Conservation (phyloP, 495 filamentous ascomycete genomes). For the Elaphomyces granulatus region DNA sequence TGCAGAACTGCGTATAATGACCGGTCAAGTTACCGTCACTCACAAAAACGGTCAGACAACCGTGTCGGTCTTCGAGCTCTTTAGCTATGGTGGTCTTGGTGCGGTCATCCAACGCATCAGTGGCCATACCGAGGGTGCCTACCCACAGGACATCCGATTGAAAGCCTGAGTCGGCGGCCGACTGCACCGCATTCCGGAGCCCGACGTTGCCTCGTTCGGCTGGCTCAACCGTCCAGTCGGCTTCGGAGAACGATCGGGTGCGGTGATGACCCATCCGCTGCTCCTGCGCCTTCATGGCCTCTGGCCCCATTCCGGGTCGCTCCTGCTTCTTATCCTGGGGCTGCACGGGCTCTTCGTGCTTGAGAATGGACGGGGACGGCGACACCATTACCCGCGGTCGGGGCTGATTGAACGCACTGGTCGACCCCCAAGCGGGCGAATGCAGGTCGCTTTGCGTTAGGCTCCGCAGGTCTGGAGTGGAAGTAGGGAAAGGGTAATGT, state of each 20-base stretch:
- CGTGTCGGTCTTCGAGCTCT: slow-evolving; percentile 55
- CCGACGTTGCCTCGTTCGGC: slow-evolving; percentile 81
- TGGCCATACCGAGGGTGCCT: slow-evolving; percentile 79
- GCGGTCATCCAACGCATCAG: slow-evolving; percentile 54
- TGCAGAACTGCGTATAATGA: slow-evolving; percentile 81
- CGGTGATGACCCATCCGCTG: slow-evolving; percentile 19
- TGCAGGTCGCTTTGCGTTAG: slow-evolving; percentile 30
- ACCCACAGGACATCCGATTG: slow-evolving; percentile 61
- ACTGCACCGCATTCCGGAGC: slow-evolving; percentile 66
- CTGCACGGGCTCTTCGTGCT: slow-evolving; percentile 40
- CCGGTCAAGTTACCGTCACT: slow-evolving; percentile 76
- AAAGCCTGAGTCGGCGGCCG: slow-evolving; percentile 44
- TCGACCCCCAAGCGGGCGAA: slow-evolving; percentile 52
- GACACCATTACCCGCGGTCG: slow-evolving; percentile 50
- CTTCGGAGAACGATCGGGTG: slow-evolving; percentile 41
- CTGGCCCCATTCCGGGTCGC: not conserved
- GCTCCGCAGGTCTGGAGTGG: slow-evolving; percentile 8
- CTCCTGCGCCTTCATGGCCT: slow-evolving; percentile 1
- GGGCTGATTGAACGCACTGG: slow-evolving; percentile 52
- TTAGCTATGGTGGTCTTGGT: slow-evolving; percentile 65
- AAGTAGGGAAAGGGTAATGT: slow-evolving; percentile 22
- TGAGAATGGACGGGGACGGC: slow-evolving; percentile 57
- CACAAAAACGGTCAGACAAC: slow-evolving; percentile 64
- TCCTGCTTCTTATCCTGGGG: not conserved
- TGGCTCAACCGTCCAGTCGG: slow-evolving; percentile 61